Base-by-base conservation (phyloP, 495 filamentous ascomycete genomes). In the Echria macrotheca region DNA sequence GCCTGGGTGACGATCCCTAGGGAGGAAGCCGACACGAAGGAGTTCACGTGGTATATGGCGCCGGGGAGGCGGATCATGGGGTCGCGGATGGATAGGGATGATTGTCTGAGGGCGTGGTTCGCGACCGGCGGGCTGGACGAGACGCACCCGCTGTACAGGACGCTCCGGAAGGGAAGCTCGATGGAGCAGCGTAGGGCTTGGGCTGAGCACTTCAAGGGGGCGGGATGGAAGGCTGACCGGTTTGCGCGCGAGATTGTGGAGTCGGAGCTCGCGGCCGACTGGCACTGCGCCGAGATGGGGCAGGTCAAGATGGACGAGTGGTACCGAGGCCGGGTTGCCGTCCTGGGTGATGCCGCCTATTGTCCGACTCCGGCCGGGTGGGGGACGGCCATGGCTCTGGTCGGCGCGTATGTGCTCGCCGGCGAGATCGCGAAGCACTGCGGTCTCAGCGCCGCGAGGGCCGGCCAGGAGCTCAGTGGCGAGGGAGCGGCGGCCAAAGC, bases 331-430 rank as follows among this genome's bases (percentile, higher is more conserved):
- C 66, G 71, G 3, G 63, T 78, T 14, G 69, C 67, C 0, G 64
- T 80, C 2, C 11, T 81, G 8, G 79, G 77, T 10, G 78, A 82
- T 55, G 72, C 78, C 10, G 52, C 4, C 38, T 54, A 54, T 29
- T 54, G 52, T 24, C 23, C 52, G 10, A 49, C 52, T 15, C 38
- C 22, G 2, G 11, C 44, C 32, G 55, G 55, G 1, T 60, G 56
- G 55, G 60, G 60, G 6, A 58, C 60, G 1, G 55, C 57, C 5
- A 50, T 54, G 33, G 57, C 52, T 24, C 31, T 60, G 17, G 39
- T 54, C 37, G 60, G 60, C 32, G 60, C 60, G 7, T 64, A 60
- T 44, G 43, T 55, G 32, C 45, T 64, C 6, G 58, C 57, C 5
- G 58, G 57, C 11, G 57, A 44, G 41, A 24, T 44, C 8, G 41